Evolutionary conservation across 148 eudicot species (phyloP).

Genomic region (Silene uniflora): DNA sequence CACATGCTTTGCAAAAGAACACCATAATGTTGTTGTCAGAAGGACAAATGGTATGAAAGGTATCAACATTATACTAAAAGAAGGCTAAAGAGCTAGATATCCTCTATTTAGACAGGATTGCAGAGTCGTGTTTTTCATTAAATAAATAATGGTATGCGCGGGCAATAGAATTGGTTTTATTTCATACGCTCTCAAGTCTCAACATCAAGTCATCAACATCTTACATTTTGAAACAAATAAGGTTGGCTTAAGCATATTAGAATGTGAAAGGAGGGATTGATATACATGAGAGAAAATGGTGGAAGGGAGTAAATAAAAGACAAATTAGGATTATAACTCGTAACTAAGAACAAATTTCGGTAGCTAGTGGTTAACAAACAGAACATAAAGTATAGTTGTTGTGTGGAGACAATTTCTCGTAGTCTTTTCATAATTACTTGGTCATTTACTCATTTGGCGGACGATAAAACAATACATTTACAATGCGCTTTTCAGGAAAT

Average conservation of each 20-base stretch:
- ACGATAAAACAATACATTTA: not conserved
- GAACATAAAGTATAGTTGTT: not conserved
- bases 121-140: not conserved
- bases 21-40: not conserved
- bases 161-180: too few relatives aligned
- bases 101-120: not conserved
- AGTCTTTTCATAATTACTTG: not conserved
- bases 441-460: not conserved
- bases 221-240: not conserved
- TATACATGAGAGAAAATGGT: not conserved
- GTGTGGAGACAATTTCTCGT: not conserved
- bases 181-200: not conserved
- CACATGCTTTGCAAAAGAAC: constrained; percentile 7
- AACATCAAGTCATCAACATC: constrained; percentile 6
- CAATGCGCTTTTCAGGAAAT: not conserved
- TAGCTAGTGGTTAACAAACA: not conserved
- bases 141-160: too few relatives aligned
- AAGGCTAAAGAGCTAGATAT: not conserved
- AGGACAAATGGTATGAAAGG: not conserved
- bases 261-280: not conserved
- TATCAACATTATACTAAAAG: not conserved
- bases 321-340: not conserved
- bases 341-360: not conserved
- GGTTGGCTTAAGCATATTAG: not conserved
- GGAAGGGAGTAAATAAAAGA: not conserved